phyloP scores from a whole-genome alignment of 2,329 filamentous ascomycete genomes.

The Trichoderma atrobrunneum region DNA sequence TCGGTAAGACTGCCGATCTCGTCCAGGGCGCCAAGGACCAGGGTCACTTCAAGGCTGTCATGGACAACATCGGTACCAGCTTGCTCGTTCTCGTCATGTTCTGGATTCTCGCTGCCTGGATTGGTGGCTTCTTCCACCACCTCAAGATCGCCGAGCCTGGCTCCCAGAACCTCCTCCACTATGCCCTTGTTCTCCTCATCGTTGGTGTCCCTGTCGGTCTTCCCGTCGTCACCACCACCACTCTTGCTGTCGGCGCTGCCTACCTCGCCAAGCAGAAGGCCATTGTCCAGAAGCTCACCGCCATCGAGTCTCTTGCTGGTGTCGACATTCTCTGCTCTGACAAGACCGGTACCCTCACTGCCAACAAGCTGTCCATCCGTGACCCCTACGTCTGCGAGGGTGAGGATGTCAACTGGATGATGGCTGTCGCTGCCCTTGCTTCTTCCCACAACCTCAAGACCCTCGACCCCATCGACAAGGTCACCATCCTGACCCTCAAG shows the following conservation, averaged over 20 bases:
- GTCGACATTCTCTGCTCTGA: constrained; percentile 93
- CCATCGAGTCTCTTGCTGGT: constrained; percentile 88
- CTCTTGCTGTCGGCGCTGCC: constrained; percentile 89
- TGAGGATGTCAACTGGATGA: constrained; percentile 81
- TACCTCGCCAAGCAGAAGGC: constrained; percentile 91
- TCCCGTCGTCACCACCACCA: constrained; percentile 88
- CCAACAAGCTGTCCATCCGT: constrained; percentile 86
- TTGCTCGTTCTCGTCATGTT: constrained; percentile 76
- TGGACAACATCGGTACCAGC: constrained; percentile 81
- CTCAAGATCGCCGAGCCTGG: constrained; percentile 62
- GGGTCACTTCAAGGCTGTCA: constrained; percentile 88
- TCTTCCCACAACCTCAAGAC: constrained; percentile 94
- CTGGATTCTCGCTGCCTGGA: constrained; percentile 79
- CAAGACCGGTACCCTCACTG: constrained; percentile 90
- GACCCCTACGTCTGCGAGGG: constrained; percentile 81
- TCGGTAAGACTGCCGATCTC: constrained; percentile 82
- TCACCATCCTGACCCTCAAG: constrained; percentile 81
- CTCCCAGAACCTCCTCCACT: constrained; percentile 62
- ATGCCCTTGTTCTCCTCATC: constrained; percentile 85
- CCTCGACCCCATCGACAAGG: constrained; percentile 93
- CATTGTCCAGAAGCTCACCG: constrained; percentile 88
- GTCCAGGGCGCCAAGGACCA: constrained; percentile 71
- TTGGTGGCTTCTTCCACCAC: constrained; percentile 83
- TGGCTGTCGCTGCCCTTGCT: constrained; percentile 87
- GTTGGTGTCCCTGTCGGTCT: constrained; percentile 92